Base-by-base conservation (phyloP, 2,329 filamentous ascomycete species). In the Ophiobolus disseminans region DNA sequence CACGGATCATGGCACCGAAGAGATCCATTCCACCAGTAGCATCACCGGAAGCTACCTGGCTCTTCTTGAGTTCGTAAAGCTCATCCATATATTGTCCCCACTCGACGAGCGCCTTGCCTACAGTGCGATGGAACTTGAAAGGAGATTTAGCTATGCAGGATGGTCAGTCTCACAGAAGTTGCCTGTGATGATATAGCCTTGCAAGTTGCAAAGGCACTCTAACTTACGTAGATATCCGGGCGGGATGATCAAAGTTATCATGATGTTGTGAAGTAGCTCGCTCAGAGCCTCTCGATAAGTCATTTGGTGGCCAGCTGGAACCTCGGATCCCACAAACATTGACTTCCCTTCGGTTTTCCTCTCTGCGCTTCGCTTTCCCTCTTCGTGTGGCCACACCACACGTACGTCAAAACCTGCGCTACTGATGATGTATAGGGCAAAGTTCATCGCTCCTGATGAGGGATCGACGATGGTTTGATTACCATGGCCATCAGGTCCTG, bases 41-140 rank as follows among this genome's bases (percentile, higher is more conserved):
- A 13, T 67, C 55, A 8, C 69, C 69, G 4, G 66, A 65, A 7
- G 61, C 55, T 14, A 73, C 65, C 44, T 81, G 76, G n/a, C 64
- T 57, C 43, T 77, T 78, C 72, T 89, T 90, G 57, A 82, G 79
- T 22, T 82, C 75, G 48, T 89, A 80, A 34, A 91, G 80, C 62
- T 90, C 86, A 36, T 82, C 76, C 82, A 90, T 86, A 70, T 91
- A 91, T 52, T 81, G 78, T 25, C 80, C 75, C 76, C 86, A 90
- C 70, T 91, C 87, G 4, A 72, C 67, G 44, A 83, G 80, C 2
- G 86, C 82, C 43, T 80, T 73, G 19, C 79, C 75, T 1, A 86
- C 82, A 14, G 75, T 68, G 46, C 78, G 80, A 26, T 83, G 75
- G 11, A 73, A 69, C 53, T 82, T 75, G 57, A 82, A 45, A 6